Evolutionary conservation across 2,329 filamentous ascomycete species (phyloP).

Genomic region (Zymoseptoria pseudotritici): DNA sequence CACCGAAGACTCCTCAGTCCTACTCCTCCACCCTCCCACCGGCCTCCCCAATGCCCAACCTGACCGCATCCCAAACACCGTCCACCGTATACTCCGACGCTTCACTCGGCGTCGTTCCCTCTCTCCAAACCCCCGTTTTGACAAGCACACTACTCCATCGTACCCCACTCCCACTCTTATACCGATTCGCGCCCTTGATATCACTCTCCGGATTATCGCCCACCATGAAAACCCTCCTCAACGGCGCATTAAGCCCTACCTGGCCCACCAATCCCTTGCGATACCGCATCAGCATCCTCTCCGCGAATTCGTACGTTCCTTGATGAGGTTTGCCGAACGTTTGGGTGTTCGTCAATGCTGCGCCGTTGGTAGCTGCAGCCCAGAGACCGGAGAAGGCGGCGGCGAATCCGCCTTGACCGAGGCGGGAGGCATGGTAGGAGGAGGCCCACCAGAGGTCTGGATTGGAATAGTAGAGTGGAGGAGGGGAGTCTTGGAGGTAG

Average conservation of each 20-base stretch:
- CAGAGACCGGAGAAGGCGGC: conserved; percentile 75
- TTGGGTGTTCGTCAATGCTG: conserved; percentile 44
- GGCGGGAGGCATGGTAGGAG: conserved; percentile 71
- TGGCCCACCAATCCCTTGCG: conserved; percentile 43
- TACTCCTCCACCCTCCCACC: neutral
- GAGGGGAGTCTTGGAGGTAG: conserved; percentile 78
- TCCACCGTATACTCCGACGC: conserved; percentile 60
- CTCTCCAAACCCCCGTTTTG: conserved; percentile 67
- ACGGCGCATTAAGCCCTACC: conserved; percentile 31
- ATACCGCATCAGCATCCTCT: conserved; percentile 60
- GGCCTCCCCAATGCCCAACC: conserved; percentile 61
- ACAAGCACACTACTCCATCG: conserved; percentile 73
- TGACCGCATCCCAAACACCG: conserved; percentile 68
- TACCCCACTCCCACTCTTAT: conserved; percentile 57
- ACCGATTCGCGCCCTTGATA: conserved; percentile 78
- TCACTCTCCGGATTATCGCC: conserved; percentile 70
- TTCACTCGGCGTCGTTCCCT: conserved; percentile 49
- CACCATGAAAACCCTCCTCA: conserved; percentile 84
- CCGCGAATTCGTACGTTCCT: conserved; percentile 76
- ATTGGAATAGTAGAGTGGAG: conserved; percentile 79
- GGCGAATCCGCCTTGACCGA: conserved; percentile 88
- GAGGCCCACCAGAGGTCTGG: conserved; percentile 86
- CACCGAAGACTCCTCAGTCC: neutral
- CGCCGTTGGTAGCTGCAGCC: conserved; percentile 59
- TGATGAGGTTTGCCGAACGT: conserved; percentile 77